Conservation (phyloP, 2,329 filamentous ascomycete species). For the Pseudopithomyces maydicus region DNA sequence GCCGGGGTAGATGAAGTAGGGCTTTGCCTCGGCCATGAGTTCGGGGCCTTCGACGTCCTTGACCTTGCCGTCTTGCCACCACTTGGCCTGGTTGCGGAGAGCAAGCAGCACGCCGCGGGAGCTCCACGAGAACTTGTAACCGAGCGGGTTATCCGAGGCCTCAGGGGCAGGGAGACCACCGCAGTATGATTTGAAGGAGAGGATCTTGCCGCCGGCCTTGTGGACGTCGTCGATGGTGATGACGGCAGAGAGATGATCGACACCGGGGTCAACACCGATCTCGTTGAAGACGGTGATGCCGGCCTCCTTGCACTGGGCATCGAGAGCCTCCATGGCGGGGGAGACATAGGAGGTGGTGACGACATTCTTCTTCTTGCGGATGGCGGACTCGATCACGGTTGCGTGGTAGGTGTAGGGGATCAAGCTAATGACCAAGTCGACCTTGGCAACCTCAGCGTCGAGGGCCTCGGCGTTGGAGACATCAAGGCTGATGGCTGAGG, state of each 20-base stretch:
- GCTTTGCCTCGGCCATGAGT: constrained; percentile 86
- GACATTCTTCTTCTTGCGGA: constrained; percentile 92
- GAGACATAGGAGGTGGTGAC: constrained; percentile 95
- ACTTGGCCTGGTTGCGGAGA: constrained; percentile 82
- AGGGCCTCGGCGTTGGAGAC: constrained; percentile 77
- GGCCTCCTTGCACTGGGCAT: constrained; percentile 80
- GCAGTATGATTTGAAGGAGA: constrained; percentile 81
- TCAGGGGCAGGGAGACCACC: constrained; percentile 60
- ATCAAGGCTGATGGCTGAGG: constrained; percentile 77
- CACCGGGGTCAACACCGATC: constrained; percentile 65
- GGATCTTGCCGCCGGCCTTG: constrained; percentile 81
- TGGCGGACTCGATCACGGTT: constrained; percentile 88
- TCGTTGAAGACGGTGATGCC: constrained; percentile 98
- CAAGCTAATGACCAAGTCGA: constrained; percentile 73
- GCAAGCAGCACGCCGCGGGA: constrained; percentile 86
- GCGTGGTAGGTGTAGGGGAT: constrained; percentile 76
- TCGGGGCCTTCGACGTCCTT: constrained; percentile 63
- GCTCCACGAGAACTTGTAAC: constrained; percentile 85
- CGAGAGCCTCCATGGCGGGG: constrained; percentile 88
- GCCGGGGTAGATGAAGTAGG: constrained; percentile 87
- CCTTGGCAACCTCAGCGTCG: constrained; percentile 78
- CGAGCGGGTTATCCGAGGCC: constrained; percentile 83
- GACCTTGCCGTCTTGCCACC: constrained; percentile 78
- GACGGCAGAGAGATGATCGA: constrained; percentile 80
- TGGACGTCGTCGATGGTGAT: constrained; percentile 91